Base-by-base conservation (phyloP, 345 rosid genomes). In the Stellera chamaejasme region DNA sequence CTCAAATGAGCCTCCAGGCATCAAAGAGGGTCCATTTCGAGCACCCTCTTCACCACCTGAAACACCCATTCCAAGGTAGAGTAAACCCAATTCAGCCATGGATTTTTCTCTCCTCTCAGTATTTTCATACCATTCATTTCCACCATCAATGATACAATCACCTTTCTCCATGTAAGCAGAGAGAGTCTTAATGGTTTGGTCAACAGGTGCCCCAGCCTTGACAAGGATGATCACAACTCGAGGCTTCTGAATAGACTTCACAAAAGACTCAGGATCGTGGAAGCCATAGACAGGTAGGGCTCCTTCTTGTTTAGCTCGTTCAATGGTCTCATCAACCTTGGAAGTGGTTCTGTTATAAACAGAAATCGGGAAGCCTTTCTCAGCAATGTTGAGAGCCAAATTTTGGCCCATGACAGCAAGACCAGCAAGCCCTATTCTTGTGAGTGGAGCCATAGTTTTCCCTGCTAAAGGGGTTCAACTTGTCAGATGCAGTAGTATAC, bases 41-140 rank as follows among this genome's bases (percentile, higher is more conserved):
- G 98, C 98, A 66, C 95, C 98, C 66, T 92, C 98, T 75, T 92
- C 98, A 56, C 98, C 98, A 51, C 95, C 98, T 4, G 95, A 85
- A 61, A 88, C 98, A 56, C 98, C 96, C 96, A 91, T 91, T 68
- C 98, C 98, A 43, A 88, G 87, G 78, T 92, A 92, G 43, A 77
- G 88, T 53, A 92, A 77, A 52, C 98, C 91, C 62, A 75, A 41
- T 50, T 79, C 89, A 45, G 84, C 69, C 74, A 79, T 55, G 5
- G 83, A 84, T 63, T 85, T 83, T 69, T 75, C 84, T 62, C 96
- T 81, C 73, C 96, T 85, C 82, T 92, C 96, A 0, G 98, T 88
- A 75, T 92, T 92, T 72, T 88, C 95, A 13, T 92, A 92, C 98
- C 98, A 92, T 60, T 92, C 96, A 13, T 92, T 92, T 61, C 96